Evolutionary conservation across 164 flowering plant species (phyloP), one percentile per base, ranked within the genome.

Genomic region (Cinnamomum chago): DNA sequence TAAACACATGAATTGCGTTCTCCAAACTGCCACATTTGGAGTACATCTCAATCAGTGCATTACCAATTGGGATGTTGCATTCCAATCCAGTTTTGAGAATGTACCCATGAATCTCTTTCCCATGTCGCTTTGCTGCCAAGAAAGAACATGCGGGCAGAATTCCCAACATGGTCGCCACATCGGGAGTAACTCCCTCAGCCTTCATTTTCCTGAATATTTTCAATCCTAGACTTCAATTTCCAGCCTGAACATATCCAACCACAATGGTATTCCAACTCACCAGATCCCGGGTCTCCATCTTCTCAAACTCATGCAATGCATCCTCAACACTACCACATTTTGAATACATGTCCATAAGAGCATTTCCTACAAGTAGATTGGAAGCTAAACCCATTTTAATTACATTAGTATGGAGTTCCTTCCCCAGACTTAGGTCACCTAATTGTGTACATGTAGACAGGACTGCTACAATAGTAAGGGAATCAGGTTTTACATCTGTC

Each of bases 291-390:
- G 28, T 22, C 67, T 75, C 65, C 88, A 73, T 73, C 70, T 25
- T 66, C 55, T 73, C 70, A 73, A 73, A 73, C n/a, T 50, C 65
- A 15, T 24, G 20, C 70, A 50, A 51, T 10, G 76, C 76, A 51
- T 65, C 70, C 2, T 27, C 82, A 40, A 83, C 51, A 65, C 81
- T 72, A 17, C 95, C 90, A 77, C 90, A 90, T 83, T 92, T 93
- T 6, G 95, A 89, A 78, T 90, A 92, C 97, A 90, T 89, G 76
- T 92, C 94, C 68, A 93, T 85, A 60, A 93, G 81, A 69, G 90
- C 91, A 77, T 87, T 89, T 10, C 79, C 73, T 67, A 85, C 77
- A 50, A 75, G 60, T 15, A 84, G 47, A 74, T 80, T 72, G 1
- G 81, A 75, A 40, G 58, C 76, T 72, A 81, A 75, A 40, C 92